These are phyloP conservation scores for Tothia fuscella DNA, from an alignment of 2,329 filamentous ascomycete genomes.

Conservation along the genomic window DNA sequence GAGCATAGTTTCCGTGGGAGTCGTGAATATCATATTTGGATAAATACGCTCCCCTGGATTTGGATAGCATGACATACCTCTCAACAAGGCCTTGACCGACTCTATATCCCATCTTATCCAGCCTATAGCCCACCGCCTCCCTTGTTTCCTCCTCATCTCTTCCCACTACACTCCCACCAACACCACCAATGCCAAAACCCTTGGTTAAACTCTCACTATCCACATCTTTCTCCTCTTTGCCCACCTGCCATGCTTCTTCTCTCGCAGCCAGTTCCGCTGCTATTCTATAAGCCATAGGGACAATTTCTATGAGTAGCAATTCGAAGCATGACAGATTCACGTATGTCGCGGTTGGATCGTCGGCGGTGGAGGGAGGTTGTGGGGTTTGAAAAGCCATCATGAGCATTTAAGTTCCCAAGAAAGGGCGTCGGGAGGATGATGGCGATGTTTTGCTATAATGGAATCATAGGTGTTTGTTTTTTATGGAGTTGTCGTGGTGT, in stretches of 20 bases:
- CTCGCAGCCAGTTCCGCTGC: slow-evolving; percentile 55
- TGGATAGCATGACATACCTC: slow-evolving; percentile 53
- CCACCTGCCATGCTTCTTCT: slow-evolving; percentile 25
- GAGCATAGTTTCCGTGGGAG: no score
- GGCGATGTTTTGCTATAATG: no score
- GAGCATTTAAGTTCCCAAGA: no score
- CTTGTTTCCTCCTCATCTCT: slow-evolving; percentile 69
- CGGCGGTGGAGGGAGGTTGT: neutral
- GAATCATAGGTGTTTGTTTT: no score
- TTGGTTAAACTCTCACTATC: slow-evolving; percentile 13
- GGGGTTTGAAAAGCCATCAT: slow-evolving; percentile 3
- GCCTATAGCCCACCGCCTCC: slow-evolving; percentile 71
- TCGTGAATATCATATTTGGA: no score
- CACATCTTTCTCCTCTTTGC: slow-evolving; percentile 4
- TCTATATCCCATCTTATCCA: slow-evolving; percentile 78
- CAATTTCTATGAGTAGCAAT: slow-evolving; percentile 90
- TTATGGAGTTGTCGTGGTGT: no score
- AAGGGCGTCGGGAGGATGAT: no score
- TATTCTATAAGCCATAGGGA: slow-evolving; percentile 83
- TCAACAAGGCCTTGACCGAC: slow-evolving; percentile 90
- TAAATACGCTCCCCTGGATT: no score
- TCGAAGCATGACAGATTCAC: slow-evolving; percentile 80
- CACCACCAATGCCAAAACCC: slow-evolving; percentile 15
- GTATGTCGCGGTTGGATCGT: slow-evolving; percentile 62
- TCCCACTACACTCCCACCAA: slow-evolving; percentile 15